Evolutionary conservation across 441 rosid species (phyloP).

Genomic region (Populus hybrid): DNA sequence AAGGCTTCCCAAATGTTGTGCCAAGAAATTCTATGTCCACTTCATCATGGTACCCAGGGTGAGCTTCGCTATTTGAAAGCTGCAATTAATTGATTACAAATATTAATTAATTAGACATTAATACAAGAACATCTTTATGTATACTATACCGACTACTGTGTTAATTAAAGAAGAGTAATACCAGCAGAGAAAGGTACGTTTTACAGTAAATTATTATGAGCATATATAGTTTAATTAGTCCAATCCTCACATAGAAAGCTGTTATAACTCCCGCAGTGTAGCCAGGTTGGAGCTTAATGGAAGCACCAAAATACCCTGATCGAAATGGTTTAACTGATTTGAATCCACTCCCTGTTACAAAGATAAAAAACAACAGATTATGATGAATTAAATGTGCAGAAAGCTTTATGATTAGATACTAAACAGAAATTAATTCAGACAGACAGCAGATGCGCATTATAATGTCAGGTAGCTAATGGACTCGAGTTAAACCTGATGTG

Average conservation of each 20-base stretch:
- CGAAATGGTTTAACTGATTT: conserved; percentile 80
- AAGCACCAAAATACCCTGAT: conserved; percentile 88
- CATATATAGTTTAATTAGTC: background rate
- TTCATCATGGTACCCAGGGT: conserved; percentile 88
- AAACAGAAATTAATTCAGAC: background rate
- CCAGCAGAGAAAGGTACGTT: background rate
- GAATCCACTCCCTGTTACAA: conserved; percentile 74
- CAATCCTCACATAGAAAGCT: conserved; percentile 58
- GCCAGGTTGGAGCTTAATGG: conserved; percentile 82
- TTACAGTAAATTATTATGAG: background rate
- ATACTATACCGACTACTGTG: too few species aligned
- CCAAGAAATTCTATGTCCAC: conserved; percentile 94
- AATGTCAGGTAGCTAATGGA: background rate
- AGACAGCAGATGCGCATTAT: background rate
- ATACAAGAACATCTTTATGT: too few species aligned
- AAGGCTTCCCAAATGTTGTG: conserved; percentile 87
- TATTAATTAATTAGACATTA: too few species aligned
- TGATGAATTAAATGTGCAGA: too few species aligned
- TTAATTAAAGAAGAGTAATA: background rate
- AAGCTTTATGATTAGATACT: background rate
- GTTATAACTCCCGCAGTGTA: conserved; percentile 97
- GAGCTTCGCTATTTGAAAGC: conserved; percentile 86
- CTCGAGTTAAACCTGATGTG: conserved; percentile 48
- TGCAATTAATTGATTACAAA: conserved; percentile 19
- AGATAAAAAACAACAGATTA: background rate